These are phyloP conservation scores for Cryptococcus deneoformans DNA, from an alignment of 1,284 basidiomycete genomes.

Conservation along the genomic window DNA sequence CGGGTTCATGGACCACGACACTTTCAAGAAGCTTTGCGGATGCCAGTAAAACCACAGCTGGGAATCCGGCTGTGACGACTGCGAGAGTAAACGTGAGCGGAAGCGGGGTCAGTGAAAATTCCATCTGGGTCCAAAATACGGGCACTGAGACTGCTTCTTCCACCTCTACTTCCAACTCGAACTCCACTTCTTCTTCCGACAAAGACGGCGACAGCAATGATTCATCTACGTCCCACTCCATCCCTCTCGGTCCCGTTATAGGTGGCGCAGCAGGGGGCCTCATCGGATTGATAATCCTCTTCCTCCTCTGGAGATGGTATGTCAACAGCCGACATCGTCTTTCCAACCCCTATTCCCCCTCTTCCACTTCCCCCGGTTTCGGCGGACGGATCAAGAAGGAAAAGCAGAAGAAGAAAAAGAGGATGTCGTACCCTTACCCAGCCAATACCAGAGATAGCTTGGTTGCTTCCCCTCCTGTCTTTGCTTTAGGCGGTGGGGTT, in stretches of 20 bases:
- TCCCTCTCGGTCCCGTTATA: conserved; percentile 17
- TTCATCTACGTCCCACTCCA: not conserved
- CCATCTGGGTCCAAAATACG: no score
- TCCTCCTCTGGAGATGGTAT: conserved; percentile 10
- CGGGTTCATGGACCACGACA: conserved; percentile 17
- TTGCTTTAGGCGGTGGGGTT: no score
- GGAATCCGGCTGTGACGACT: no score
- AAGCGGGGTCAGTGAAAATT: no score
- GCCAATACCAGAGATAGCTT: no score
- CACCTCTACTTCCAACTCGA: not conserved
- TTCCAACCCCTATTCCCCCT: not conserved
- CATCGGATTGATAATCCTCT: conserved; percentile 13
- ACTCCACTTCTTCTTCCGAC: not conserved
- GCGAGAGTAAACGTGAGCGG: no score
- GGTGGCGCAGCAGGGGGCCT: conserved; percentile 22
- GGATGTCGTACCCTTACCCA: no score
- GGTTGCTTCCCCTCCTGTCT: no score
- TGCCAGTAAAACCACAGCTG: not conserved
- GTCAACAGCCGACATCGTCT: not conserved
- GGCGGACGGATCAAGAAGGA: no score
- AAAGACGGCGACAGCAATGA: not conserved
- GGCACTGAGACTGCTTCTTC: not conserved
- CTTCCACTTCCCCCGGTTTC: no score
- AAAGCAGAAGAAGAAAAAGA: no score
- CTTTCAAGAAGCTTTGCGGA: conserved; percentile 25